Base-by-base conservation (phyloP, 371 early-diverging fungal genomes). In the Syncephalastrum contaminatum region DNA sequence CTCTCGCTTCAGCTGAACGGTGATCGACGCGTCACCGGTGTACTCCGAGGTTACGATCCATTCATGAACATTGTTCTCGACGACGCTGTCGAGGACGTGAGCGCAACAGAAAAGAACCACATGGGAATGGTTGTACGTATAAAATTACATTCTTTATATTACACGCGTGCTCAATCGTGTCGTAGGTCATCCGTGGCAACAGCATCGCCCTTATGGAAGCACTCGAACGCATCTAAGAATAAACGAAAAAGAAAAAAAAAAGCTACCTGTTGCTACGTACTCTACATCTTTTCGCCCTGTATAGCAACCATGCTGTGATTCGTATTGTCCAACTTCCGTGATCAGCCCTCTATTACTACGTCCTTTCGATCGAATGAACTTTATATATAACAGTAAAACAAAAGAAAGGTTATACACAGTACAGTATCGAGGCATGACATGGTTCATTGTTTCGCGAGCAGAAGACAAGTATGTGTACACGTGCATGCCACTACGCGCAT, bases 21-120 rank as follows among this genome's bases (percentile, higher is more conserved):
- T 44, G 85, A 86, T 70, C 86, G 99, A 56, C 86, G 87, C 70
- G 93, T 99, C 18, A 86, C 86, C 41, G 99, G 98, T 46, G 81
- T 96, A 39, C 87, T 99, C 66, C 90, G 98, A 52, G 99, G 99
- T 22, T 99, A 83, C 62, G 99, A 99, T 70, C 93, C 99, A 16
- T 99, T 98, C 76, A 93, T 98, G 97, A 99, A 99, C 81, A 70
- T 99, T 63, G 97, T 97, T n/a, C 72, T 99, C 68, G 98, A 95
- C 59, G 95, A 96, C 48, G 88, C 96, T 45, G 77, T 87, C 27
- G 97, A 98, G 69, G 89, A 90, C 60, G 72, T 87, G 13, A 81
- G 83, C 27, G 83, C 85, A 4, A 80, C 82, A 20, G 86, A 91
- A 56, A 85, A 83, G 56, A 69, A 81, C 36, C 66, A 80, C 14